Conservation (phyloP, 1,139 yeast species). For the Debaryomyces robertsiae region DNA sequence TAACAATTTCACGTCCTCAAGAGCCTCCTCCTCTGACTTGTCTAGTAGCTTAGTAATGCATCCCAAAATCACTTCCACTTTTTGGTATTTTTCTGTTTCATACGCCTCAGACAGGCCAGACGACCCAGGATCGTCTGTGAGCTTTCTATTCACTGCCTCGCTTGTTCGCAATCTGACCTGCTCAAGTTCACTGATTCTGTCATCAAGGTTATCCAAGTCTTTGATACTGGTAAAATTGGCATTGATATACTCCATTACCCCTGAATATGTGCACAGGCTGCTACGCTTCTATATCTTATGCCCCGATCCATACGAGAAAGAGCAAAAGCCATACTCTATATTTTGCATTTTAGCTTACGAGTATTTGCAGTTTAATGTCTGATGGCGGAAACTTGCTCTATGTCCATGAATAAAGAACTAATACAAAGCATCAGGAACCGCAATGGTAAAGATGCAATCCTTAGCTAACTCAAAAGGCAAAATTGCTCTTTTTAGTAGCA, state of each 20-base stretch:
- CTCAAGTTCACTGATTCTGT: constrained; percentile 24
- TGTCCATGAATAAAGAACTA: too few relatives aligned
- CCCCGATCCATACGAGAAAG: too few relatives aligned
- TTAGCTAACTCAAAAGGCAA: too few relatives aligned
- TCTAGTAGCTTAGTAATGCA: neutral
- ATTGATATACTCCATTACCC: constrained; percentile 31
- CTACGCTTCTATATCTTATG: too few relatives aligned
- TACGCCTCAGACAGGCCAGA: constrained; percentile 6
- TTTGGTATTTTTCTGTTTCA: constrained; percentile 17
- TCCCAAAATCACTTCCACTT: constrained; percentile 4
- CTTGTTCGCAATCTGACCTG: constrained; percentile 17
- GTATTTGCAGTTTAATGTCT: too few relatives aligned
- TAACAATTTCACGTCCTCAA: constrained; percentile 20
- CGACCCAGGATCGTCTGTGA: constrained; percentile 1
- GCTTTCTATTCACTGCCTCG: constrained; percentile 9
- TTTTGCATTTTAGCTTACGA: too few relatives aligned
- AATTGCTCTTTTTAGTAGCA: too few relatives aligned
- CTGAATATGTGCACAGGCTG: too few relatives aligned
- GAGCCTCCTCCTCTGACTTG: constrained; percentile 11
- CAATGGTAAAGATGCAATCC: too few relatives aligned
- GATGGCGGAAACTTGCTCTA: too few relatives aligned
- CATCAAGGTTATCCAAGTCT: constrained; percentile 29
- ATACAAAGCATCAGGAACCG: too few relatives aligned
- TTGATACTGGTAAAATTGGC: constrained; percentile 28
- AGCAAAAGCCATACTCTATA: too few relatives aligned